Conservation (phyloP, 1,284 basidiomycete genomes). For the Hymenochaete sp. region DNA sequence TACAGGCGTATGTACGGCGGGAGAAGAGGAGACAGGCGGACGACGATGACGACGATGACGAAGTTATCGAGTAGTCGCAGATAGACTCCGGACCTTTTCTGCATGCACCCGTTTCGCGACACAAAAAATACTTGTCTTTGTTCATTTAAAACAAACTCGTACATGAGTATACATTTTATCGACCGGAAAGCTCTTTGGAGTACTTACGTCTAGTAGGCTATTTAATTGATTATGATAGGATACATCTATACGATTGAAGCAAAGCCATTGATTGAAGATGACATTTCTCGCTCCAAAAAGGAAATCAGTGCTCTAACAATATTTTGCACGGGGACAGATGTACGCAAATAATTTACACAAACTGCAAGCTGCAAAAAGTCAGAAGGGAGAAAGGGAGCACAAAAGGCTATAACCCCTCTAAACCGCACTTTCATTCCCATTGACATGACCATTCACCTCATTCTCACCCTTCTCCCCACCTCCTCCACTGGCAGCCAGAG, state of each 20-base stretch:
- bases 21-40: conserved; percentile 40
- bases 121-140: no score
- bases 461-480: not conserved
- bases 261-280: not conserved
- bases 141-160: no score
- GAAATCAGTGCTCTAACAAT: no score
- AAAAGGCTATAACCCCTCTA: not conserved
- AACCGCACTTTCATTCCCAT: not conserved
- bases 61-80: conserved; percentile 54
- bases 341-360: not conserved
- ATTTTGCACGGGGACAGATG: no score
- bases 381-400: not conserved
- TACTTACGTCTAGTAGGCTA: not conserved
- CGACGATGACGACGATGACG: conserved; percentile 52
- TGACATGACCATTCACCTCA: not conserved
- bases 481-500: not conserved
- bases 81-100: no score
- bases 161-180: not conserved
- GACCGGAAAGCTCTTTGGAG: not conserved
- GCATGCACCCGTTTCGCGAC: no score
- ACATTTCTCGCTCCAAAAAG: no score
- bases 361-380: not conserved
- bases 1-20: conserved; percentile 46
- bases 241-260: not conserved
- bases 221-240: not conserved